These are phyloP conservation scores for Pseudogymnoascus sp. DNA, from an alignment of 2,329 filamentous ascomycete genomes.

Conservation along the genomic window DNA sequence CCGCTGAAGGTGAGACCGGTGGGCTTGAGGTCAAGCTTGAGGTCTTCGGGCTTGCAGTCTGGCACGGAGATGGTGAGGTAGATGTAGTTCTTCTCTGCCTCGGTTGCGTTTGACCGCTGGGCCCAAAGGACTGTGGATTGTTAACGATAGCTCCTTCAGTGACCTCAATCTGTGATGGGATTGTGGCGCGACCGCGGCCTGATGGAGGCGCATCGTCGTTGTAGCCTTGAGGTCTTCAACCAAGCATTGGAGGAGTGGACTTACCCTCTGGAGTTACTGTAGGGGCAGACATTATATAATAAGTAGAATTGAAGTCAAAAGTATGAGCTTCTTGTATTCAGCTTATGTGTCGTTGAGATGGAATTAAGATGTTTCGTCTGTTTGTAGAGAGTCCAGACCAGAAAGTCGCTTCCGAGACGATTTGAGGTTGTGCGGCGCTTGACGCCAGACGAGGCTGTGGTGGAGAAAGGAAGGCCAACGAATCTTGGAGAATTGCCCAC, in stretches of 20 bases:
- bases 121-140: constrained; percentile 76
- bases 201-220: not conserved
- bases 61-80: constrained; percentile 85
- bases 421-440: constrained; percentile 10
- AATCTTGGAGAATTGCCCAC: constrained; percentile 10
- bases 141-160: not conserved
- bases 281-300: constrained; percentile 13
- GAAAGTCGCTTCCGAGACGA: constrained; percentile 12
- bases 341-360: constrained; percentile 11
- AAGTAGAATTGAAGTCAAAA: constrained; percentile 1
- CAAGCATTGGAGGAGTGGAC: not conserved
- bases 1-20: constrained; percentile 73
- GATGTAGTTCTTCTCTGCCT: constrained; percentile 84
- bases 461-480: constrained; percentile 12
- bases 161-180: not conserved
- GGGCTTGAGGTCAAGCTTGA: constrained; percentile 77
- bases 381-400: constrained; percentile 10
- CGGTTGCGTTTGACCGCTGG: constrained; percentile 77
- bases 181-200: not conserved
- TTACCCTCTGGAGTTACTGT: constrained; percentile 15
- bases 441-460: constrained; percentile 14
- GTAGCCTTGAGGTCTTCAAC: constrained; percentile 6
- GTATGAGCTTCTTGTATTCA: constrained; percentile 7
- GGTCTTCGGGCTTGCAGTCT: constrained; percentile 65
- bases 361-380: constrained; percentile 4